Evolutionary conservation across 495 filamentous ascomycete species (phyloP).

Genomic region (Jackrogersella multiformis): DNA sequence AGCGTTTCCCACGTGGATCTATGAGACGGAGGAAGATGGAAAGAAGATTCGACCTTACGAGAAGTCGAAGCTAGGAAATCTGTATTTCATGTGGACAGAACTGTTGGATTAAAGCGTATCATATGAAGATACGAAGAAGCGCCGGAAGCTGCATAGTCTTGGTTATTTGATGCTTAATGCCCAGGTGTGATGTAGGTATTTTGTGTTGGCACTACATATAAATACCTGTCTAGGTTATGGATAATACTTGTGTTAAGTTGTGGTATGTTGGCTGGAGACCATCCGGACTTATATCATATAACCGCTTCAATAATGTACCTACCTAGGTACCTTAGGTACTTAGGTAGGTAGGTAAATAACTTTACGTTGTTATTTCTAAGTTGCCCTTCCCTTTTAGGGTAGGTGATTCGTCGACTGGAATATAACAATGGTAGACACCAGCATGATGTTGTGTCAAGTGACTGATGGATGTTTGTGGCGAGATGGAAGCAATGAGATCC

Average conservation of each 20-base stretch:
- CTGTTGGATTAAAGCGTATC: constrained; percentile 22
- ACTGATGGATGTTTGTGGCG: not conserved
- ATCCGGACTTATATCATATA: no score
- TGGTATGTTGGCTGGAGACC: not conserved
- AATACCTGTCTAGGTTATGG: not conserved
- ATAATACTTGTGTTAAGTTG: not conserved
- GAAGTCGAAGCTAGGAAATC: constrained; percentile 28
- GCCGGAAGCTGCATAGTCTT: not conserved
- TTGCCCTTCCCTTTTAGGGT: not conserved
- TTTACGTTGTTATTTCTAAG: not conserved
- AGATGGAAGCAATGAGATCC: not conserved
- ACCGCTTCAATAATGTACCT: not conserved
- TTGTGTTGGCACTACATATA: not conserved
- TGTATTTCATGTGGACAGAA: constrained; percentile 33
- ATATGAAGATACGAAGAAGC: no score
- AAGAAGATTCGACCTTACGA: constrained; percentile 29
- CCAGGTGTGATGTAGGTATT: no score
- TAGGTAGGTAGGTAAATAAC: not conserved
- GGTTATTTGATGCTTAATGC: not conserved
- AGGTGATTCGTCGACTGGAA: not conserved
- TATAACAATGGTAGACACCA: not conserved
- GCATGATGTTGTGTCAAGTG: not conserved
- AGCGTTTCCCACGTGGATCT: constrained; percentile 31
- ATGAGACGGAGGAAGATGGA: constrained; percentile 30
- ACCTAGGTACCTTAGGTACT: no score